Evolutionary conservation across 176 grass and related monocot genomes (phyloP).

Genomic region (Hordeum marinum): DNA sequence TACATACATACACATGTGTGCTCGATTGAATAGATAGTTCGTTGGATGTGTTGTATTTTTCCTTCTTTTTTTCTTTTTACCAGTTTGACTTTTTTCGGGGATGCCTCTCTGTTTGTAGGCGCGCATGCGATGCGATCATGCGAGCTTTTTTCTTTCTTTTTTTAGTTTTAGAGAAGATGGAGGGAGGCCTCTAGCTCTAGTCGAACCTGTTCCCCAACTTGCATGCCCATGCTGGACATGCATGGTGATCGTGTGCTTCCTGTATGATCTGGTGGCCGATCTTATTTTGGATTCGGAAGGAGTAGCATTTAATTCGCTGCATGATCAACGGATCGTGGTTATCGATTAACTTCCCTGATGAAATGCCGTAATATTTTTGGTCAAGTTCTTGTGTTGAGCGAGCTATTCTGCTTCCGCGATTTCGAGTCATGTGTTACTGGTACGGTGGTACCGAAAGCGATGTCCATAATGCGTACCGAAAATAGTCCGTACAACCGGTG

Average conservation of each 20-base stretch:
- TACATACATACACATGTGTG: background rate
- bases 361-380: background rate
- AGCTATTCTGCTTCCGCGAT: background rate
- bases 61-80: too few relatives aligned
- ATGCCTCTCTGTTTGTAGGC: background rate
- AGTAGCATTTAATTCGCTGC: background rate
- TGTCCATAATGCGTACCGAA: background rate
- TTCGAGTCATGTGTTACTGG: background rate
- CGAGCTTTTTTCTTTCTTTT: background rate
- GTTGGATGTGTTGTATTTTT: background rate
- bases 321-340: background rate
- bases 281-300: background rate
- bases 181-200: background rate
- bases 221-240: background rate
- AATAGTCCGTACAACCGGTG: background rate
- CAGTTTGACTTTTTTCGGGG: background rate
- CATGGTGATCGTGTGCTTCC: background rate
- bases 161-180: background rate
- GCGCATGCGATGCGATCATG: constrained; percentile 9
- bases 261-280: background rate
- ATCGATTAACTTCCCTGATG: background rate
- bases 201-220: background rate
- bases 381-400: background rate
- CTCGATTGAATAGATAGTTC: background rate
- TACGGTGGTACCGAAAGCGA: background rate